These are phyloP conservation scores for Nyctanthes arbortristis DNA, from an alignment of 257 asterid species.

Conservation along the genomic window DNA sequence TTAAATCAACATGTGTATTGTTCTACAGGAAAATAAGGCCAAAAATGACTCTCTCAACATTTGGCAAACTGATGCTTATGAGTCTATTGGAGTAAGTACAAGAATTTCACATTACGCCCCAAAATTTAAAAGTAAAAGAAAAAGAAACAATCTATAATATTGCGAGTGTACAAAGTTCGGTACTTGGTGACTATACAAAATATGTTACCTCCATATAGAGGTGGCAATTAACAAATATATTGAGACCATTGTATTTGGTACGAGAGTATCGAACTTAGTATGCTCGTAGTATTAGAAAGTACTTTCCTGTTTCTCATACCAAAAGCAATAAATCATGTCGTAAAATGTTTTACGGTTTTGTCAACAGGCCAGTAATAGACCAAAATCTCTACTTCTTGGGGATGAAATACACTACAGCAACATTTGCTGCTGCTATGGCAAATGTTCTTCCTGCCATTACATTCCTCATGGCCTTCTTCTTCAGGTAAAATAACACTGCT, in stretches of 20 bases:
- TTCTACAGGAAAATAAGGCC: slow-evolving; percentile 83
- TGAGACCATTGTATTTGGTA: no score
- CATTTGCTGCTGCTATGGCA: slow-evolving; percentile 98
- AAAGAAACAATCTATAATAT: no score
- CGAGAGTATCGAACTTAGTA: no score
- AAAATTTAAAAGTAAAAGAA: no score
- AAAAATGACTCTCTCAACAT: slow-evolving; percentile 68
- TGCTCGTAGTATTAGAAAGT: no score
- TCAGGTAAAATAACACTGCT: slow-evolving; percentile 48
- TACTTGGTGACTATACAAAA: no score
- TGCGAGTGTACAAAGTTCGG: no score
- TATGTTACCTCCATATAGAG: no score
- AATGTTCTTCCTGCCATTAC: slow-evolving; percentile 96
- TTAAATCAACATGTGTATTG: neutral
- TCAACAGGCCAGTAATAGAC: slow-evolving; percentile 84
- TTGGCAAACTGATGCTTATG: slow-evolving; percentile 61
- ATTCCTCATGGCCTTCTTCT: slow-evolving; percentile 76
- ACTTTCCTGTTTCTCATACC: no score
- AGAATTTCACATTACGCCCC: no score
- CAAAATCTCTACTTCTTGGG: slow-evolving; percentile 93
- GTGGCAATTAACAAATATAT: no score
- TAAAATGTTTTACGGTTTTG: slow-evolving; percentile 3
- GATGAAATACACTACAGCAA: slow-evolving; percentile 91
- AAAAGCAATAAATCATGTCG: no score
- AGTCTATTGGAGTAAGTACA: slow-evolving; percentile 76